Conservation (phyloP, 2,329 filamentous ascomycete species). For the Alternaria arbusti region DNA sequence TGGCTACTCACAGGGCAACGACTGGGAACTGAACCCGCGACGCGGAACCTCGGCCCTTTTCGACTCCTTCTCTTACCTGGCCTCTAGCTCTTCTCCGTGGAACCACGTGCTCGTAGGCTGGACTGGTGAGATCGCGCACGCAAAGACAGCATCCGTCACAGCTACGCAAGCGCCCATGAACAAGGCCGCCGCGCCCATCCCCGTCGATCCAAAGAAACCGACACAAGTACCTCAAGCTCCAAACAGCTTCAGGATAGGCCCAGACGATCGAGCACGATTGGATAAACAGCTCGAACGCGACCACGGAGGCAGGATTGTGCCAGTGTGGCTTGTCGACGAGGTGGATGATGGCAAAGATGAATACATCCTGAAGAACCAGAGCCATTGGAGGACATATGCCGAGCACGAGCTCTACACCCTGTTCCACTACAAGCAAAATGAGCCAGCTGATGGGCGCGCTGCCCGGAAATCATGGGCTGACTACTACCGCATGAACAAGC, state of each 20-base stretch:
- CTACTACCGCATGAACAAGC: conserved; percentile 90
- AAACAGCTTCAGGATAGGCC: conserved; percentile 74
- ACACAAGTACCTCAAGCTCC: conserved; percentile 63
- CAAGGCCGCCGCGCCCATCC: conserved; percentile 79
- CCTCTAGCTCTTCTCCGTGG: conserved; percentile 84
- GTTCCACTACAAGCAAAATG: conserved; percentile 95
- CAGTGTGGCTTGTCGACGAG: conserved; percentile 88
- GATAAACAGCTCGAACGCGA: conserved; percentile 76
- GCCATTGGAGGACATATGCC: conserved; percentile 86
- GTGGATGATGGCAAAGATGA: conserved; percentile 71
- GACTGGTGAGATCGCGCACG: conserved; percentile 76
- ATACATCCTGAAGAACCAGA: conserved; percentile 79
- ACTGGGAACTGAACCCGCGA: conserved; percentile 75
- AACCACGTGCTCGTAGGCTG: conserved; percentile 92
- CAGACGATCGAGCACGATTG: conserved; percentile 72
- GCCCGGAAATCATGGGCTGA: conserved; percentile 88
- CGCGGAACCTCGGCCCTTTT: conserved; percentile 91
- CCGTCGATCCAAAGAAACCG: conserved; percentile 68
- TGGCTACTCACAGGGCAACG: conserved; percentile 57
- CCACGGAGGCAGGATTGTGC: conserved; percentile 78
- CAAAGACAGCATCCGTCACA: conserved; percentile 30
- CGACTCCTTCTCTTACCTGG: conserved; percentile 87
- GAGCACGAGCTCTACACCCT: conserved; percentile 91
- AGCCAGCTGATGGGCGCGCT: conserved; percentile 81
- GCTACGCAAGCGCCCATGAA: conserved; percentile 64